These are phyloP conservation scores for Acacia confusa DNA, from an alignment of 306 rosid genomes.

Conservation along the genomic window DNA sequence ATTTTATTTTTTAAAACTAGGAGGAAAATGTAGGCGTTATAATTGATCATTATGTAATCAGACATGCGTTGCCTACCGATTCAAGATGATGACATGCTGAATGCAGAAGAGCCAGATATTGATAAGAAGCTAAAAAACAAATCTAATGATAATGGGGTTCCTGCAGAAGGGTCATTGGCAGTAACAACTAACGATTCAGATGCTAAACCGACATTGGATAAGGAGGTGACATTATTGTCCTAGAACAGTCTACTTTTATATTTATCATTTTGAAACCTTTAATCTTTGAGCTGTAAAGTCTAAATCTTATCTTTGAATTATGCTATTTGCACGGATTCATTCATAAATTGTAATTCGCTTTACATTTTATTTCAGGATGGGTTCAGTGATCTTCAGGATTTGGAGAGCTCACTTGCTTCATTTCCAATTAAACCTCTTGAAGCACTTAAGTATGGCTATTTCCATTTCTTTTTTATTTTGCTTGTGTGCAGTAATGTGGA, in stretches of 20 bases:
- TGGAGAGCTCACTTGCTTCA: slow-evolving; percentile 84
- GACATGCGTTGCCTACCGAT: slow-evolving; percentile 56
- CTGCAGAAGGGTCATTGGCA: slow-evolving; percentile 41
- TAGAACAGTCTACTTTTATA: slow-evolving; percentile 19
- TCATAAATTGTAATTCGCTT: slow-evolving; percentile 1
- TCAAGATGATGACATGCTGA: slow-evolving; percentile 68
- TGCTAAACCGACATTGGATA: slow-evolving; percentile 46
- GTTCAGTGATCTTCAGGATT: slow-evolving; percentile 66
- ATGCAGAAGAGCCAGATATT: slow-evolving; percentile 51
- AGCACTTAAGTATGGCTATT: slow-evolving; percentile 78
- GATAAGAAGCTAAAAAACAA: slow-evolving; percentile 46
- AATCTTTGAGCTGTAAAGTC: slow-evolving; percentile 20
- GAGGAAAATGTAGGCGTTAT: slow-evolving; percentile 14
- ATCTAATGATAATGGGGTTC: slow-evolving; percentile 47
- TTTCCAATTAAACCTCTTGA: slow-evolving; percentile 84
- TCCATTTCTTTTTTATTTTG: background rate
- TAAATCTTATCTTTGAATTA: background rate
- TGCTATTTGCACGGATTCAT: slow-evolving; percentile 12
- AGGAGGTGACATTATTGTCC: slow-evolving; percentile 59
- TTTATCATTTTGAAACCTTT: background rate
- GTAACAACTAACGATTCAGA: slow-evolving; percentile 53
- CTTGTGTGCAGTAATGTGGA: slow-evolving; percentile 14
- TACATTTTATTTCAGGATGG: slow-evolving; percentile 65
- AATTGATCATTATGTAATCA: slow-evolving; percentile 23
- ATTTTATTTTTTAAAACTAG: slow-evolving; percentile 15